phyloP scores from a whole-genome alignment of 1,284 basidiomycete species.

The Puccinia hordei region DNA sequence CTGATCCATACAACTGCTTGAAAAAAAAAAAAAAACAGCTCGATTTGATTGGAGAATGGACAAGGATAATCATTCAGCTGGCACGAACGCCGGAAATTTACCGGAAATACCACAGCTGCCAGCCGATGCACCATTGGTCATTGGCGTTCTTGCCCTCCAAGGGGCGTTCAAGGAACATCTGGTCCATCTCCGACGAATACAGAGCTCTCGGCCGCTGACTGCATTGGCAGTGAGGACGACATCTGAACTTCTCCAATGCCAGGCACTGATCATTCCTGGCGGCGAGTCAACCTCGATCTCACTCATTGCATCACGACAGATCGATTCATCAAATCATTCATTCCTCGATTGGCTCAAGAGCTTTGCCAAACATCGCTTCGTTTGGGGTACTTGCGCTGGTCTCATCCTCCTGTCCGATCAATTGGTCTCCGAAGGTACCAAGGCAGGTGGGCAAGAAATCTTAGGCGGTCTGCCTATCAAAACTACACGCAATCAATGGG shows the following conservation, averaged over 20 bases:
- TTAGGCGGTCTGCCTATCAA: slow-evolving; percentile 78
- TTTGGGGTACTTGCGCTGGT: slow-evolving; percentile 97
- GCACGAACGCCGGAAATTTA: neutral
- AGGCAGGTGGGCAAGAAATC: slow-evolving; percentile 83
- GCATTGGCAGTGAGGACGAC: slow-evolving; percentile 74
- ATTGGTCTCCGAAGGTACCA: slow-evolving; percentile 69
- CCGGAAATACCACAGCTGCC: slow-evolving; percentile 11
- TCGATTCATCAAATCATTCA: slow-evolving; percentile 60
- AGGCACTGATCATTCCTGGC: slow-evolving; percentile 87
- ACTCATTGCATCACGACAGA: slow-evolving; percentile 73
- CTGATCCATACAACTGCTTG: too few relatives aligned
- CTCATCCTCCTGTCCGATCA: slow-evolving; percentile 81
- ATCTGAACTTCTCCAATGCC: slow-evolving; percentile 73
- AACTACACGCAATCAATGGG: slow-evolving; percentile 77
- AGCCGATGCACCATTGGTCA: neutral
- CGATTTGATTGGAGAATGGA: neutral
- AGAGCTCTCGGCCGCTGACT: slow-evolving; percentile 54
- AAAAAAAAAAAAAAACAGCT: neutral
- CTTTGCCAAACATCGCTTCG: slow-evolving; percentile 71
- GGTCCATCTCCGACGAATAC: slow-evolving; percentile 67
- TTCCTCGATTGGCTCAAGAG: slow-evolving; percentile 76
- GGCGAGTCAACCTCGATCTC: slow-evolving; percentile 91
- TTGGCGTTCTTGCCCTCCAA: slow-evolving; percentile 72
- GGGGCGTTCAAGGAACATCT: slow-evolving; percentile 92
- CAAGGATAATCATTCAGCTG: too few relatives aligned